Conservation (phyloP, 106 monocot species). For the Dioscorea zingiberensis region DNA sequence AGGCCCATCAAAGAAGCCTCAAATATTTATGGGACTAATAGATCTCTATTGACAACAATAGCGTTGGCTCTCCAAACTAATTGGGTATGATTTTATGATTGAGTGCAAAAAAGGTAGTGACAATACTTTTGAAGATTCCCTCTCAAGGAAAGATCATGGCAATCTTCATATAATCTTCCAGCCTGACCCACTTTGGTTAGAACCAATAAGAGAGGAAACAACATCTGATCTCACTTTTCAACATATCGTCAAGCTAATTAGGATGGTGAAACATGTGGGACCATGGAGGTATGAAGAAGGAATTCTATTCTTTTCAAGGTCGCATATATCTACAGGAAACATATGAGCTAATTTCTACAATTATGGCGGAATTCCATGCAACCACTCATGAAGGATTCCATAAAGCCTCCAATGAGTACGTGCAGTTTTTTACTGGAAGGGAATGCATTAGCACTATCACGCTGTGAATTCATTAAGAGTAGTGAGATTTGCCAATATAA, state of each 20-base stretch:
- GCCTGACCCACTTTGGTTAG: background rate
- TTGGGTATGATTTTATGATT: slow-evolving; percentile 14
- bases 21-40: slow-evolving; percentile 3
- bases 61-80: background rate
- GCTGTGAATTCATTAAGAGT: background rate
- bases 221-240: no score
- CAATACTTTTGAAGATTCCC: slow-evolving; percentile 7
- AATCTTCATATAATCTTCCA: background rate
- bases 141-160: background rate
- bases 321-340: background rate
- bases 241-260: no score
- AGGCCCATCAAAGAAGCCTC: slow-evolving; percentile 12
- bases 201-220: background rate
- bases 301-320: no score
- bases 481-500: slow-evolving; percentile 5
- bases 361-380: no score
- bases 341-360: background rate
- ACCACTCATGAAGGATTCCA: no score
- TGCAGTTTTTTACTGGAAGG: no score
- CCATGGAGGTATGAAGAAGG: no score
- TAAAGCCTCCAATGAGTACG: no score
- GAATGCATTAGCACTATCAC: background rate
- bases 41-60: background rate
- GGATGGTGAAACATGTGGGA: no score
- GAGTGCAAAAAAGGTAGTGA: slow-evolving; percentile 14